A percentile compares a stretch with the other conserved stretches of the same genome.
These are phyloP conservation scores for Madurella fahalii DNA, from an alignment of 2,329 filamentous ascomycete species.

Conservation along the genomic window DNA sequence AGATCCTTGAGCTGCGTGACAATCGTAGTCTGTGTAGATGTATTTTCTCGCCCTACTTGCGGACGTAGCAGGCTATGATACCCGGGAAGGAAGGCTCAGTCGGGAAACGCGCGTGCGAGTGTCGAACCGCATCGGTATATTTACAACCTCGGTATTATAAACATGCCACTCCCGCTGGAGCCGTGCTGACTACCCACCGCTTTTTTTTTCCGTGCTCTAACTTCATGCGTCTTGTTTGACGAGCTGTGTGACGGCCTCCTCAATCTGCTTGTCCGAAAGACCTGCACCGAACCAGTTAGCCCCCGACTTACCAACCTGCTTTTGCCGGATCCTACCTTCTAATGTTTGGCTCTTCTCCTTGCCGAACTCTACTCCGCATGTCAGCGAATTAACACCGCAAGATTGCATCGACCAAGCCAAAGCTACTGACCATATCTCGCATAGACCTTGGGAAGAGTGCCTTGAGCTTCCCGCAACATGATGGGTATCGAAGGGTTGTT, in stretches of 20 bases:
- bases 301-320: background rate
- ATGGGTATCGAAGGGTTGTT: constrained; percentile 94
- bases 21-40: too few species aligned
- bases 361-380: constrained; percentile 44
- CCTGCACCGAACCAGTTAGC: constrained; percentile 32
- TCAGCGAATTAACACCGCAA: background rate
- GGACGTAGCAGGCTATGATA: too few species aligned
- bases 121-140: too few species aligned
- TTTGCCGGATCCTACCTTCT: constrained; percentile 37
- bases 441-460: constrained; percentile 80
- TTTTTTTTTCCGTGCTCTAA: background rate
- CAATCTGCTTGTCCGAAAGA: constrained; percentile 57
- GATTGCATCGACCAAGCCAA: background rate
- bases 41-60: too few species aligned
- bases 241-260: constrained; percentile 52
- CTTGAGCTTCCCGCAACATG: constrained; percentile 85
- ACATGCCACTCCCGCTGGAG: constrained; percentile 8
- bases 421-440: constrained; percentile 76
- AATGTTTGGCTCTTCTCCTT: constrained; percentile 55
- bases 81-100: too few species aligned
- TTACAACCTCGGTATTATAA: constrained; percentile 8
- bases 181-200: background rate
- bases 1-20: too few species aligned
- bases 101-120: too few species aligned
- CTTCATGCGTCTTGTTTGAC: constrained; percentile 41